Percentiles rank a stretch among this genome's conserved stretches.
Conservation (phyloP, 345 rosid genomes). For the Citrus cavaleriei region DNA sequence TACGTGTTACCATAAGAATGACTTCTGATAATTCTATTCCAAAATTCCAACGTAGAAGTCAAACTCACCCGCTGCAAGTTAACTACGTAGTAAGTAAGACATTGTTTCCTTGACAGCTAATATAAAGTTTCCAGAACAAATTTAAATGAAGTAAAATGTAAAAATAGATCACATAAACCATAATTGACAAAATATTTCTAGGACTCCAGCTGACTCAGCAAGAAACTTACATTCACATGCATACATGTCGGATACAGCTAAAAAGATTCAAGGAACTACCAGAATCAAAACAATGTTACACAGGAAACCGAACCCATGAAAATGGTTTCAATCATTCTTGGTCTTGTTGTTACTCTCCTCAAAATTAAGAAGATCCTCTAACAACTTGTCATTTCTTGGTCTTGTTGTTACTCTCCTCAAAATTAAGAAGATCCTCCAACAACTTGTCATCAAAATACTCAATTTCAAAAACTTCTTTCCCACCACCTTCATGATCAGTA, state of each 20-base stretch:
- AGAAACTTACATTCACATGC: not conserved
- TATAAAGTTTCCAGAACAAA: not conserved
- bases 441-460: slow-evolving; percentile 54
- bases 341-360: slow-evolving; percentile 15
- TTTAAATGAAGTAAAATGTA: not conserved
- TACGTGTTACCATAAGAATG: not conserved
- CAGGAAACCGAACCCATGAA: no score
- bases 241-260: no score
- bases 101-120: not conserved
- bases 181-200: not conserved
- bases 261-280: not conserved
- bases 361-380: slow-evolving; percentile 55
- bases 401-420: slow-evolving; percentile 17
- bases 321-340: slow-evolving; percentile 12
- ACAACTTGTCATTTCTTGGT: slow-evolving; percentile 29
- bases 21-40: not conserved
- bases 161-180: not conserved
- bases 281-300: not conserved
- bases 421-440: slow-evolving; percentile 54
- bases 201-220: not conserved
- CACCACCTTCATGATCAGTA: slow-evolving; percentile 5
- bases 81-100: not conserved
- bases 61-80: not conserved
- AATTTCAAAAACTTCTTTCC: slow-evolving; percentile 39
- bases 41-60: not conserved